Evolutionary conservation across 2,329 filamentous ascomycete species (phyloP).

Genomic region (Epichloe festucae): DNA sequence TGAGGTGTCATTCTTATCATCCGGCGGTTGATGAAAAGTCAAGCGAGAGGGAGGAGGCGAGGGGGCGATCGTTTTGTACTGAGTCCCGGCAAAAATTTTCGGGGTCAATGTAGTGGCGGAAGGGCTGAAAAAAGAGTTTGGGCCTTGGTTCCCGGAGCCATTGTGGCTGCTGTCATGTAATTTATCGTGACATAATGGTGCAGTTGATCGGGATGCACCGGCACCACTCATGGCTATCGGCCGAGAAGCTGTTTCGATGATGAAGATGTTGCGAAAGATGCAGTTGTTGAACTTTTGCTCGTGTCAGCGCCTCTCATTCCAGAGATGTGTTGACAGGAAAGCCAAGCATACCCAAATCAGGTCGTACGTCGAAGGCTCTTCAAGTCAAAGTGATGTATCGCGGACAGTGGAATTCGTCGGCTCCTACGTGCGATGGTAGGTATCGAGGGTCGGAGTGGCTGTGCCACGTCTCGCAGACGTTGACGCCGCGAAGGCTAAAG

Average conservation of each 20-base stretch:
- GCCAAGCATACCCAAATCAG: background rate
- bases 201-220: constrained; percentile 14
- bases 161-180: constrained; percentile 1
- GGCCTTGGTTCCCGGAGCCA: constrained; percentile 1
- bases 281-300: background rate
- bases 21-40: constrained; percentile 4
- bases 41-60: constrained; percentile 20
- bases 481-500: constrained; percentile 7
- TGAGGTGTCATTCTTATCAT: constrained; percentile 9
- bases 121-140: constrained; percentile 5
- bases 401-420: background rate
- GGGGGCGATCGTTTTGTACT: constrained; percentile 17
- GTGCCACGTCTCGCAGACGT: background rate
- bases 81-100: constrained; percentile 13
- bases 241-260: background rate
- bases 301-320: background rate
- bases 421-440: background rate
- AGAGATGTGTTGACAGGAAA: background rate
- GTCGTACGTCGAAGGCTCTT: background rate
- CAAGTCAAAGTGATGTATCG: background rate
- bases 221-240: constrained; percentile 18
- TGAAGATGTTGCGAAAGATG: background rate
- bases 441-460: background rate
- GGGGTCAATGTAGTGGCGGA: constrained; percentile 8
- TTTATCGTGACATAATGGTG: constrained; percentile 14